Evolutionary conservation across 257 asterid genomes (phyloP).

Genomic region (Thymus mandschuricus): DNA sequence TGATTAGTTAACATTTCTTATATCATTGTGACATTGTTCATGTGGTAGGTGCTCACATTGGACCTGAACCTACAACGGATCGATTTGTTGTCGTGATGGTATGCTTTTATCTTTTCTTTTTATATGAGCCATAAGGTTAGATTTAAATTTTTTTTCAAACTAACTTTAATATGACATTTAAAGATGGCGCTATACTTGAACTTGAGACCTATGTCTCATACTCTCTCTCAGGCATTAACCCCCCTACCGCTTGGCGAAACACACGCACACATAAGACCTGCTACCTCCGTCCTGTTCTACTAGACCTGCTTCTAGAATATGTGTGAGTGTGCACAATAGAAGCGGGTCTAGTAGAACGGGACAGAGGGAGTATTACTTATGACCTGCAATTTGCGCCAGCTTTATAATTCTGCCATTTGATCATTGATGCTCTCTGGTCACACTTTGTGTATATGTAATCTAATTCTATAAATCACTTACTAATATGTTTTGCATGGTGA

Average conservation of each 20-base stretch:
- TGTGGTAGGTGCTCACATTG: constrained; percentile 91
- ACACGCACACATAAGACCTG: too few relatives aligned
- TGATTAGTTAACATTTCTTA: constrained; percentile 18
- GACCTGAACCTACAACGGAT: constrained; percentile 99
- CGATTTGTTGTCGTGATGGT: constrained; percentile 99
- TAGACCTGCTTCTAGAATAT: too few relatives aligned
- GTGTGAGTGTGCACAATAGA: too few relatives aligned
- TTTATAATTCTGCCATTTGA: constrained; percentile 27
- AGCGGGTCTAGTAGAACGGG: too few relatives aligned
- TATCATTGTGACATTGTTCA: constrained; percentile 13
- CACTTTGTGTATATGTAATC: constrained; percentile 2
- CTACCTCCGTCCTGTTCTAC: too few relatives aligned
- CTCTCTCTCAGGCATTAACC: too few relatives aligned
- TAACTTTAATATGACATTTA: too few relatives aligned
- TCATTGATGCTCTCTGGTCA: constrained; percentile 12
- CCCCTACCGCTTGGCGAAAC: too few relatives aligned
- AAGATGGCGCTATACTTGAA: too few relatives aligned
- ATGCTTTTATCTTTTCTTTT: constrained; percentile 25
- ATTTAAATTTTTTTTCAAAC: too few relatives aligned
- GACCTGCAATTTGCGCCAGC: not conserved
- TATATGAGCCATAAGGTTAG: not conserved
- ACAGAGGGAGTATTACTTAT: not conserved
- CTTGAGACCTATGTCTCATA: too few relatives aligned
- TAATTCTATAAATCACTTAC: constrained; percentile 14
- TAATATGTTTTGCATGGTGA: not conserved